phyloP scores from a whole-genome alignment of 2,329 filamentous ascomycete species.

The Aspergillus clavatus region DNA sequence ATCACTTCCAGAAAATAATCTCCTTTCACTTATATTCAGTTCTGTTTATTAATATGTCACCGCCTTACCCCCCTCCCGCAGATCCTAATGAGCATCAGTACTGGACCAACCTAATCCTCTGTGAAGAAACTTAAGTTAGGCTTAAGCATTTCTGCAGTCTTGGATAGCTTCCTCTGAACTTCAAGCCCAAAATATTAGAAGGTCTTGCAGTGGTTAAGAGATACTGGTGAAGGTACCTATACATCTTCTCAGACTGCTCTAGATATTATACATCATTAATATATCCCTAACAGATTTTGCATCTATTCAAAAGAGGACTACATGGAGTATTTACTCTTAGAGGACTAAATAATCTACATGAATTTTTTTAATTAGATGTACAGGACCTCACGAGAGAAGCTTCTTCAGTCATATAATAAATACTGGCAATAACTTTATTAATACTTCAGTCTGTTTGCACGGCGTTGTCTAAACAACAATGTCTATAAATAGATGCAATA shows the following conservation, averaged over 20 bases:
- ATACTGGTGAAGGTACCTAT: constrained; percentile 5
- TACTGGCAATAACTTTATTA: constrained; percentile 12
- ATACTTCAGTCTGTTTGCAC: constrained; percentile 9
- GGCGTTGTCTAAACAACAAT: constrained; percentile 1
- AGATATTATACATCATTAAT: not conserved
- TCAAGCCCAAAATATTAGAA: constrained; percentile 21
- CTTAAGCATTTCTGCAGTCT: constrained; percentile 19
- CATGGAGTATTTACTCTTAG: constrained; percentile 11
- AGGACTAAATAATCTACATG: constrained; percentile 15
- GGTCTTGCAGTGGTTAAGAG: constrained; percentile 20
- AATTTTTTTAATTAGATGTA: constrained; percentile 17
- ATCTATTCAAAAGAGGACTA: constrained; percentile 14
- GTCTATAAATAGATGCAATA: constrained; percentile 20
- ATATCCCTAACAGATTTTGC: constrained; percentile 8
- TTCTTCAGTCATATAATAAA: constrained; percentile 13
- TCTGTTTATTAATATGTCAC: not conserved
- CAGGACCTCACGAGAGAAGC: constrained; percentile 11
- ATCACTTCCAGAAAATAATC: not conserved
- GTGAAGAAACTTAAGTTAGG: constrained; percentile 21
- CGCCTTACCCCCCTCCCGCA: constrained; percentile 2
- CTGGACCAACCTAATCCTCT: constrained; percentile 24
- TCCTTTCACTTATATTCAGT: too few species aligned
- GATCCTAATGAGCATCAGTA: constrained; percentile 14
- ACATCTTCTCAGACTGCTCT: not conserved
- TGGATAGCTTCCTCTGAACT: constrained; percentile 23